A percentile compares a stretch with the other conserved stretches of the same genome.
Evolutionary conservation across 2,329 filamentous ascomycete species (phyloP).

Genomic region (Epichloe bromicola): DNA sequence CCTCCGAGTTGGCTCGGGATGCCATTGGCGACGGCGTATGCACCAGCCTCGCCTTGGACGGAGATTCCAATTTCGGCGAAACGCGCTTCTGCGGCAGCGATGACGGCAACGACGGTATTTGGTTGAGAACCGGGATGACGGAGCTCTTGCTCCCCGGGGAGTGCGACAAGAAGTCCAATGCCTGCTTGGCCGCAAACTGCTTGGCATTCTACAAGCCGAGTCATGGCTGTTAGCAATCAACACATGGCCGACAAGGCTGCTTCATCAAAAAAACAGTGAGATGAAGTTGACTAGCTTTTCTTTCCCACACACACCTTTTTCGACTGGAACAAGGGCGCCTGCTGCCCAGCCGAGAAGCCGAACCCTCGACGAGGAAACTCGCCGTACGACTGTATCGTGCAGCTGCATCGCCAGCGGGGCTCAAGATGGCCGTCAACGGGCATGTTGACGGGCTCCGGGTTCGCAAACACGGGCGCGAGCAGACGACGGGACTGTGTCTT

Average conservation of each 20-base stretch:
- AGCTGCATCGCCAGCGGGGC: slow-evolving; percentile 15
- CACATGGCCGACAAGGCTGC: not conserved
- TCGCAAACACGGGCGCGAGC: slow-evolving; percentile 6
- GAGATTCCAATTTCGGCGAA: not conserved
- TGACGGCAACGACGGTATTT: not conserved
- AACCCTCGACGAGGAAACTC: slow-evolving; percentile 20
- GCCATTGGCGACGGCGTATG: not conserved
- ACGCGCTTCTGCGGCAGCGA: not conserved
- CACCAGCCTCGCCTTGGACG: not conserved
- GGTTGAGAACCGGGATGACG: not conserved
- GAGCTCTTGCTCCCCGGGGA: not conserved
- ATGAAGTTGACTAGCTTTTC: too few species aligned
- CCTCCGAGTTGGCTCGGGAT: not conserved
- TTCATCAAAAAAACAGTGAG: too few species aligned
- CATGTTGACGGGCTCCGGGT: slow-evolving; percentile 8
- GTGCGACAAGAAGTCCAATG: slow-evolving; percentile 28
- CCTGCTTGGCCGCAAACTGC: slow-evolving; percentile 37
- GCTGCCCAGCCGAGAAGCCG: slow-evolving; percentile 17
- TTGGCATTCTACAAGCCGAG: slow-evolving; percentile 29
- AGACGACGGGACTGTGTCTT: slow-evolving; percentile 7
- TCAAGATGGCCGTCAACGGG: slow-evolving; percentile 12
- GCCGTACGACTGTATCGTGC: slow-evolving; percentile 11
- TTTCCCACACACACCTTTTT: slow-evolving; percentile 28
- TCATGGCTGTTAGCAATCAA: not conserved
- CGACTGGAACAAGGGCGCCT: slow-evolving; percentile 24